A percentile compares a stretch with the other conserved stretches of the same genome.
Conservation (phyloP, 495 filamentous ascomycete species). For the Amniculicola lignicola region DNA sequence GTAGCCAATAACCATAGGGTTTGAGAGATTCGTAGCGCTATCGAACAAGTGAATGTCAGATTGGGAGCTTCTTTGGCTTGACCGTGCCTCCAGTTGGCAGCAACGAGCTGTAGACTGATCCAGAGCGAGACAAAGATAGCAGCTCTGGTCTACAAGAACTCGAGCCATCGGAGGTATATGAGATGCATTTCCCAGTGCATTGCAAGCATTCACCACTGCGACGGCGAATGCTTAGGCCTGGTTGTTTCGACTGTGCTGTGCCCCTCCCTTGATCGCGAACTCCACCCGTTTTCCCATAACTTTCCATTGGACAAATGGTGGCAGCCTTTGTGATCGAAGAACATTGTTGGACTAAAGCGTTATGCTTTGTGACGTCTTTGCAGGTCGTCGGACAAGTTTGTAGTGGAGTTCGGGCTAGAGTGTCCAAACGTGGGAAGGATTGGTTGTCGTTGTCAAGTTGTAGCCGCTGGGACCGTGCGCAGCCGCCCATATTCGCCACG, state of each 20-base stretch:
- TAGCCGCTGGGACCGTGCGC: constrained; percentile 12
- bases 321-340: background rate
- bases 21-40: background rate
- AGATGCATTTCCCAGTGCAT: background rate
- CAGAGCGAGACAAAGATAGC: constrained; percentile 12
- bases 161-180: constrained; percentile 7
- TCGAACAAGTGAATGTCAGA: background rate
- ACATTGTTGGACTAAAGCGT: background rate
- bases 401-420: constrained; percentile 7
- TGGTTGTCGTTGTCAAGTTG: background rate
- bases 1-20: constrained; percentile 1
- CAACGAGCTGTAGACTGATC: background rate
- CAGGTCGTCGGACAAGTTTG: background rate
- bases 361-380: background rate
- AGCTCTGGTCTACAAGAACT: background rate
- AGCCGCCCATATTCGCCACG: constrained; percentile 11
- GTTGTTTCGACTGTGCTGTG: constrained; percentile 18
- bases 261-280: constrained; percentile 15
- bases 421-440: constrained; percentile 4
- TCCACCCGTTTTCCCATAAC: background rate
- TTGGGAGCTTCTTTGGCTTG: background rate
- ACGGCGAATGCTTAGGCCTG: background rate
- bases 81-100: background rate
- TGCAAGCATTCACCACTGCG: background rate
- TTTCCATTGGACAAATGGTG: constrained; percentile 5